Conservation (phyloP, 176 grass and related monocot genomes). For the Aegilops sharonensis region DNA sequence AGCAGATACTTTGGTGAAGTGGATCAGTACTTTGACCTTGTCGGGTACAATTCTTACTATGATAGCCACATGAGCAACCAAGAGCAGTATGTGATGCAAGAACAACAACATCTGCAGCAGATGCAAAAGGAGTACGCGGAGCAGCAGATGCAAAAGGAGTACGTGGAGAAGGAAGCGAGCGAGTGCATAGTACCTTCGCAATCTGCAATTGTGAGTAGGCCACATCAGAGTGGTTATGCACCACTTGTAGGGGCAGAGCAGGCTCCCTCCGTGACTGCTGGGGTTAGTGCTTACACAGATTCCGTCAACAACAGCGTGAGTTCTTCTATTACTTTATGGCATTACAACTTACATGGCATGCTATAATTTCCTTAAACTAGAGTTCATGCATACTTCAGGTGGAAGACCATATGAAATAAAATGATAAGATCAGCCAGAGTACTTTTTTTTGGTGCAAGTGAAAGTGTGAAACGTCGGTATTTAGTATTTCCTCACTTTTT, state of each 20-base stretch:
- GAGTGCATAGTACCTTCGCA: constrained; percentile 59
- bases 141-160: constrained; percentile 35
- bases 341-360: constrained; percentile 4
- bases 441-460: background rate
- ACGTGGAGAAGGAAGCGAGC: constrained; percentile 33
- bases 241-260: constrained; percentile 28
- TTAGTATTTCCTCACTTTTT: background rate
- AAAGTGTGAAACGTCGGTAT: background rate
- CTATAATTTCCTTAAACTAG: background rate
- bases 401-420: background rate
- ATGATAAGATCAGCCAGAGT: background rate
- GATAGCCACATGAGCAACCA: constrained; percentile 32
- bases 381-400: constrained; percentile 7
- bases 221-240: constrained; percentile 38
- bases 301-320: constrained; percentile 69
- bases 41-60: constrained; percentile 58
- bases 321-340: constrained; percentile 47
- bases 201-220: background rate
- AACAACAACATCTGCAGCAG: constrained; percentile 46
- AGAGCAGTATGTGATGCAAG: constrained; percentile 32
- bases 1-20: constrained; percentile 38
- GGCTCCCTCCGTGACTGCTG: constrained; percentile 31
- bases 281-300: constrained; percentile 49
- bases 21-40: constrained; percentile 69
- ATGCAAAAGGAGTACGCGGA: constrained; percentile 29